These are phyloP conservation scores for Ophiostoma perfectum DNA, from an alignment of 2,329 filamentous ascomycete species.

Conservation along the genomic window DNA sequence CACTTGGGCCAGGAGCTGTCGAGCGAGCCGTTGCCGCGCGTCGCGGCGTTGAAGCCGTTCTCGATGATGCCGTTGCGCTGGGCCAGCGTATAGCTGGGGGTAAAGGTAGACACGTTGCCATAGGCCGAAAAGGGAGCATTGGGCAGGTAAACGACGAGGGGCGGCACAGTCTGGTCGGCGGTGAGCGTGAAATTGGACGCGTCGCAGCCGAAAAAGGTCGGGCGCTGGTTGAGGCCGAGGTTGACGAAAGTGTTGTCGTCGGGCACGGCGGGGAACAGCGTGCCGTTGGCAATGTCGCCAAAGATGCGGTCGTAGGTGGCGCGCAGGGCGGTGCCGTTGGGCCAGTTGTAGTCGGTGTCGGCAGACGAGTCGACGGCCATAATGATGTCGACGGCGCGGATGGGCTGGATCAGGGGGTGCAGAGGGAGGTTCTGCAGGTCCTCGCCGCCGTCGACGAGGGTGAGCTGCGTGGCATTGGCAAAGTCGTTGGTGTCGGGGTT, in stretches of 20 bases:
- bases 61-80: conserved; percentile 74
- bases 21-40: conserved; percentile 72
- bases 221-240: conserved; percentile 52
- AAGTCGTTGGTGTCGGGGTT: conserved; percentile 39
- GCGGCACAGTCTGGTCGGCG: conserved; percentile 27
- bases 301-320: conserved; percentile 53
- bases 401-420: conserved; percentile 45
- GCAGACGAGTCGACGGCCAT: conserved; percentile 61
- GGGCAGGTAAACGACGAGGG: conserved; percentile 61
- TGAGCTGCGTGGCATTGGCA: conserved; percentile 36
- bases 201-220: conserved; percentile 60
- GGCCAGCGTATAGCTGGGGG: conserved; percentile 52
- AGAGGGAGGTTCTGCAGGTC: conserved; percentile 49
- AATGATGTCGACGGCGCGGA: conserved; percentile 55
- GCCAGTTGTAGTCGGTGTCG: conserved; percentile 54
- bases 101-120: conserved; percentile 78
- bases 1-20: conserved; percentile 74
- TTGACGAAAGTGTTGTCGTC: conserved; percentile 51
- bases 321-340: conserved; percentile 54
- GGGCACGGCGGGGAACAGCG: conserved; percentile 55
- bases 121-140: conserved; percentile 72
- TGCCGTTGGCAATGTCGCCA: conserved; percentile 45
- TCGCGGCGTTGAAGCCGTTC: conserved; percentile 81
- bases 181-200: conserved; percentile 32
- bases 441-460: conserved; percentile 47